A percentile compares a stretch with the other conserved stretches of the same genome.
These are phyloP conservation scores for Yarrowia sp. DNA, from an alignment of 805 yeast species.

Conservation along the genomic window DNA sequence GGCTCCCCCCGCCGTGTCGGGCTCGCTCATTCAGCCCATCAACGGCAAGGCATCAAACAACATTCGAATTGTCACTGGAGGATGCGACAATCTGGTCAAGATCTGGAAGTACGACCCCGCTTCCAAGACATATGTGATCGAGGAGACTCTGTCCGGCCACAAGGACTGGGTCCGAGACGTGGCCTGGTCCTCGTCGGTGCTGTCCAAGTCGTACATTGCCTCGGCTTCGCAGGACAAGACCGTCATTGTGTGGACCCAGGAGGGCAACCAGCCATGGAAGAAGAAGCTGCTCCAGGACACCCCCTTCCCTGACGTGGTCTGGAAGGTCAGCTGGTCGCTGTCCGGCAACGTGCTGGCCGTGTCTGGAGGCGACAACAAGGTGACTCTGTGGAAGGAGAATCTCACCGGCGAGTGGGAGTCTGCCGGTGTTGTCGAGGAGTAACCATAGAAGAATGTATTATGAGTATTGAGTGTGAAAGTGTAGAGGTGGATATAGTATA, in stretches of 20 bases:
- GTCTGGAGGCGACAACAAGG: constrained; percentile 94
- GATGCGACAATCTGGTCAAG: constrained; percentile 91
- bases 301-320: constrained; percentile 93
- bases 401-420: constrained; percentile 93
- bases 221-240: constrained; percentile 96
- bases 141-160: constrained; percentile 85
- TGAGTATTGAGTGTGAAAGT: not conserved
- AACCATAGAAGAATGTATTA: constrained; percentile 24
- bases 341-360: constrained; percentile 96
- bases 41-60: constrained; percentile 43
- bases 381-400: constrained; percentile 95
- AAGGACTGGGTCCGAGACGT: constrained; percentile 99
- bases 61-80: constrained; percentile 85
- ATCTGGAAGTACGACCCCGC: constrained; percentile 78
- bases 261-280: constrained; percentile 73
- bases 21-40: constrained; percentile 47
- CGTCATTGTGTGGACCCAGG: constrained; percentile 94
- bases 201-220: constrained; percentile 88
- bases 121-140: constrained; percentile 68
- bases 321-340: constrained; percentile 98
- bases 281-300: constrained; percentile 76
- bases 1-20: constrained; percentile 51
- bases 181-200: constrained; percentile 94
- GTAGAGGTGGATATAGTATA: not conserved
- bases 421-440: constrained; percentile 93